A percentile compares a stretch with the other conserved stretches of the same genome.
These are phyloP conservation scores for Nemania sp. DNA, from an alignment of 2,329 filamentous ascomycete species.

Conservation along the genomic window DNA sequence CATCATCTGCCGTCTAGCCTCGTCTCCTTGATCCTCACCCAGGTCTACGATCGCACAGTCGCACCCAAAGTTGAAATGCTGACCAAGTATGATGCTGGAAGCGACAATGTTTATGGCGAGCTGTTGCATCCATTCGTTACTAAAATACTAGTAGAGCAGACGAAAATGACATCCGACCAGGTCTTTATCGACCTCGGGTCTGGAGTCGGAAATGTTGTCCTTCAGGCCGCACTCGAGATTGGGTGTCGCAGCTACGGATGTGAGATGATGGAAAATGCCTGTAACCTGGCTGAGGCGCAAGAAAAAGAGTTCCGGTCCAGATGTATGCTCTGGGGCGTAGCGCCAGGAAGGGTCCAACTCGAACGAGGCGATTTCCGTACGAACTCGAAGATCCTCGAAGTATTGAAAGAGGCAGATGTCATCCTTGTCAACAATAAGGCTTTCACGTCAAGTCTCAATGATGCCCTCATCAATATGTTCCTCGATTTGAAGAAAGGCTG, in stretches of 20 bases:
- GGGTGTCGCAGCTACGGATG: conserved; percentile 97
- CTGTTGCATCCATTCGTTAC: conserved; percentile 86
- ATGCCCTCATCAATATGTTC: conserved; percentile 87
- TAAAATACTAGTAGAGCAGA: conserved; percentile 81
- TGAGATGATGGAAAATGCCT: conserved; percentile 94
- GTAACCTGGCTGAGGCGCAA: conserved; percentile 83
- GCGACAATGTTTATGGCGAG: conserved; percentile 95
- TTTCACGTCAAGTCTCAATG: conserved; percentile 89
- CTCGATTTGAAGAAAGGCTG: conserved; percentile 92
- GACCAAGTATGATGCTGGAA: conserved; percentile 87
- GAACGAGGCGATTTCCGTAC: conserved; percentile 87
- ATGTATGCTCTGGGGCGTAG: conserved; percentile 89
- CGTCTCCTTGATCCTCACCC: conserved; percentile 83
- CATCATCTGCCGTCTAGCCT: conserved; percentile 78
- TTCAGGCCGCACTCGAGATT: conserved; percentile 92
- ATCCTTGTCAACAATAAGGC: conserved; percentile 98
- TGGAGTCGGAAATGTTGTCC: conserved; percentile 93
- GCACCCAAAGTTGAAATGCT: conserved; percentile 88
- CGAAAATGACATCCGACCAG: conserved; percentile 81
- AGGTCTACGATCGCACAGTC: conserved; percentile 93
- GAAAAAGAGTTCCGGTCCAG: conserved; percentile 85
- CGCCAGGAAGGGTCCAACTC: conserved; percentile 81
- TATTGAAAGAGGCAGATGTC: conserved; percentile 89
- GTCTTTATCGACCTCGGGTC: conserved; percentile 96
- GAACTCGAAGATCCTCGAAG: conserved; percentile 75